Evolutionary conservation across 371 early-diverging fungal genomes (phyloP).

Genomic region (Apophysomyces trapeziformis): DNA sequence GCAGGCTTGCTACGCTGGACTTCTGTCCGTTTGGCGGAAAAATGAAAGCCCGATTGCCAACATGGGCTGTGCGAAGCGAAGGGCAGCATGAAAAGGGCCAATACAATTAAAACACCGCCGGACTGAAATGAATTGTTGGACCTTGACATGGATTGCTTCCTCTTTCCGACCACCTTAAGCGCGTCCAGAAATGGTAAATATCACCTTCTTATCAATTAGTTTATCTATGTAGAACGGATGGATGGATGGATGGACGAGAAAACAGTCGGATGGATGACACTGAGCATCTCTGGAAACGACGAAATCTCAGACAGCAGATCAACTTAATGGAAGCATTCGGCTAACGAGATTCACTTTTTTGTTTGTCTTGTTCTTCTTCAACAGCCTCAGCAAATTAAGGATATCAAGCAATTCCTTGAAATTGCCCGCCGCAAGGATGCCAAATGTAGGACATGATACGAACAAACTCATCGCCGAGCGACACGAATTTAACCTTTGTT

Average conservation of each 20-base stretch:
- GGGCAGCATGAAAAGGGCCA: not conserved
- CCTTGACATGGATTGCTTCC: not conserved
- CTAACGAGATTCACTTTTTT: not conserved
- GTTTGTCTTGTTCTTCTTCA: not conserved
- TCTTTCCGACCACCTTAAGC: conserved; percentile 10
- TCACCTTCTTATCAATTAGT: not conserved
- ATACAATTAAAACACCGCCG: conserved; percentile 3
- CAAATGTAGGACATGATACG: conserved; percentile 60
- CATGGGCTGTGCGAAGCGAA: too few relatives aligned
- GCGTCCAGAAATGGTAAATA: conserved; percentile 12
- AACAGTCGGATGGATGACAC: not conserved
- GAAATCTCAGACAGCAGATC: not conserved
- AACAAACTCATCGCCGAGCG: too few relatives aligned
- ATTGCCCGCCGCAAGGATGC: conserved; percentile 97
- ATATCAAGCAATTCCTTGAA: conserved; percentile 98
- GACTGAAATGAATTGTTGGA: not conserved
- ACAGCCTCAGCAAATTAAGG: conserved; percentile 96
- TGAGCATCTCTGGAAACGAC: not conserved
- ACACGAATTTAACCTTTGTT: too few relatives aligned
- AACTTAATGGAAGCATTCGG: not conserved
- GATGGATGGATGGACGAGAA: conserved; percentile 22
- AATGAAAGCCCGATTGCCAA: too few relatives aligned
- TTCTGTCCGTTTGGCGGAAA: too few relatives aligned
- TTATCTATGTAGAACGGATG: conserved; percentile 17
- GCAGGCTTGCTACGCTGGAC: too few relatives aligned